Evolutionary conservation across 1,284 basidiomycete genomes (phyloP).

Genomic region (Sporisorium graminicola): DNA sequence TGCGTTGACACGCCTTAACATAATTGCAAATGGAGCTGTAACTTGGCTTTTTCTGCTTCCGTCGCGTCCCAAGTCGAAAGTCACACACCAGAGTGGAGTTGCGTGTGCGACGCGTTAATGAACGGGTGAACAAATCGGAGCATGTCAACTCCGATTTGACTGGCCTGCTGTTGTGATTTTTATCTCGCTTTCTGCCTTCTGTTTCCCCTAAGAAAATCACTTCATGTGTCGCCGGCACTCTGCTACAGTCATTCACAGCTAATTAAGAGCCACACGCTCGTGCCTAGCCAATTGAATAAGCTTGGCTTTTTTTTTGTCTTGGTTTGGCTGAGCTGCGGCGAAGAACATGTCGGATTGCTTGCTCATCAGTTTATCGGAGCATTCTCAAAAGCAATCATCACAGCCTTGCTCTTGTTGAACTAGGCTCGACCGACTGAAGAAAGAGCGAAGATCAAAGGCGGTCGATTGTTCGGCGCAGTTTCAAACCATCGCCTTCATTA

Average conservation of each 20-base stretch:
- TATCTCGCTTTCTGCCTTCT: not conserved
- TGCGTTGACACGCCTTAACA: not conserved
- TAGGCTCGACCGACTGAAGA: not conserved
- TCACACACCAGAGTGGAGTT: conserved; percentile 10
- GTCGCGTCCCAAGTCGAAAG: not conserved
- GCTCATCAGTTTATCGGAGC: conserved; percentile 2
- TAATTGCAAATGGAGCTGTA: not conserved
- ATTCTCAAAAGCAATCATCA: not conserved
- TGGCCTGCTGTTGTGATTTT: conserved; percentile 3
- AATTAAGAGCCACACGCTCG: too few relatives aligned
- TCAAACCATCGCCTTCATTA: not conserved
- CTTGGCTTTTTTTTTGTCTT: too few relatives aligned
- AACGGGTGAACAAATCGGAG: not conserved
- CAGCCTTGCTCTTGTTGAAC: not conserved
- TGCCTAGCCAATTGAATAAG: too few relatives aligned
- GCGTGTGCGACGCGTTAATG: conserved; percentile 8
- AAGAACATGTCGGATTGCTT: not conserved
- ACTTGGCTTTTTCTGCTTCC: not conserved
- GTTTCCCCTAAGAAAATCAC: too few relatives aligned
- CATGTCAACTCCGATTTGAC: not conserved
- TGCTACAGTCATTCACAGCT: not conserved
- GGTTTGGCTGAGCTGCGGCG: conserved; percentile 13
- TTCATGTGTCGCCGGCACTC: too few relatives aligned
- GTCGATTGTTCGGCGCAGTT: not conserved
- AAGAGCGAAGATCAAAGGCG: not conserved